Percentiles rank a stretch among this genome's conserved stretches.
Evolutionary conservation across 2,329 filamentous ascomycete species (phyloP).

Genomic region (Pseudogymnoascus sp.): DNA sequence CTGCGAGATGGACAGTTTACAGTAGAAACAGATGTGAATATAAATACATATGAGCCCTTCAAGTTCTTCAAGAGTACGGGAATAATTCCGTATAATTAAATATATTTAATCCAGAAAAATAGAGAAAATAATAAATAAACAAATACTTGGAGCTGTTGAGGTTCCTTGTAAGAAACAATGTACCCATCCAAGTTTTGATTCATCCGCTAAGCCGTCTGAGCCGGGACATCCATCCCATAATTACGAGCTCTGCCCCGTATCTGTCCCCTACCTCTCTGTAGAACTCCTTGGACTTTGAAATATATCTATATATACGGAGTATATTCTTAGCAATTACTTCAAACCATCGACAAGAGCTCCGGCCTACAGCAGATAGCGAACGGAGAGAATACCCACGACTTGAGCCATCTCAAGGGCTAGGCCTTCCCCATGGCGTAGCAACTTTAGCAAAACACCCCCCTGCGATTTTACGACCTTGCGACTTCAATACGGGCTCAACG

Average conservation of each 20-base stretch:
- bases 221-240: neutral
- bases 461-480: neutral
- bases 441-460: neutral
- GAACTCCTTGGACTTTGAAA: neutral
- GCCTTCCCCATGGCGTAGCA: neutral
- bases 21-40: neutral
- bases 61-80: neutral
- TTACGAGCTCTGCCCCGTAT: neutral
- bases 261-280: neutral
- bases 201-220: neutral
- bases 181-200: neutral
- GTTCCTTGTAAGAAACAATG: neutral
- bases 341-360: neutral
- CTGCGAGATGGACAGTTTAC: neutral
- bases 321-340: neutral
- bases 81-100: neutral
- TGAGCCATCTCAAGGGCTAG: neutral
- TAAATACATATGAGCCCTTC: neutral
- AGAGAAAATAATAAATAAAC: neutral
- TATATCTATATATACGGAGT: neutral
- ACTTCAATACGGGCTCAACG: neutral
- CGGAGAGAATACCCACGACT: neutral
- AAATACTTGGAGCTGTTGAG: neutral
- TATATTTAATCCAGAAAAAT: neutral
- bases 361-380: neutral